Base-by-base conservation (phyloP, 2,329 filamentous ascomycete genomes). In the Botrytis medusae region DNA sequence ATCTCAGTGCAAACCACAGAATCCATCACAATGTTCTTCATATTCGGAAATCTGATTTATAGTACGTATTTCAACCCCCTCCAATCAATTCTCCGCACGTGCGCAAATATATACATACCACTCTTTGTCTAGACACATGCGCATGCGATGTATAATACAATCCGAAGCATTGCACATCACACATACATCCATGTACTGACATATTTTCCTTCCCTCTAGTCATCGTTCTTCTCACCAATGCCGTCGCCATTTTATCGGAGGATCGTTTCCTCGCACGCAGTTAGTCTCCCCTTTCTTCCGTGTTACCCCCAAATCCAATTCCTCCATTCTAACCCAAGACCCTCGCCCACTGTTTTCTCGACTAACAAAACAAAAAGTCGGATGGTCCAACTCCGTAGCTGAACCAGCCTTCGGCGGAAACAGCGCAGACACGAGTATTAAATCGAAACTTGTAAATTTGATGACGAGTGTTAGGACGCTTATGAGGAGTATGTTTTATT, bases 201-300 rank as follows among this genome's bases (percentile, higher is more conserved):
- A 20, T 18, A 4, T 62, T 42, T 6, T 8, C 60, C 37, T 80
- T 16, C 12, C 64, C 34, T 80, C 54, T 34, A 94, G 93, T 95
- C 77, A 88, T 90, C 78, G 87, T 97, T 82, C 93, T 98, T 80
- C 89, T 98, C 81, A 91, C 96, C 84, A 99, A 99, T 84, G 93
- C 94, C 77, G 92, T 98, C 81, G 94, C 95, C 76, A 90, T 98
- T 81, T 92, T 98, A 77, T 97, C 94, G 79, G 95, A 97, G 89
- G 94, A 97, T 84, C 92, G 94, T 75, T 97, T 97, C 83, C 92
- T 97, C 77, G 92, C 85, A 73, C 90, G 93, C 83, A 94, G 84
- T 91, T 90, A 77, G 87, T 83, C 25, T 32, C 12, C 34, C 59
- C 34, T 40, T 44, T 32, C n/a, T n/a, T 34, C 68, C 22, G 40